Conservation (phyloP, 805 yeast species). For the Kodamaea leandrae region DNA sequence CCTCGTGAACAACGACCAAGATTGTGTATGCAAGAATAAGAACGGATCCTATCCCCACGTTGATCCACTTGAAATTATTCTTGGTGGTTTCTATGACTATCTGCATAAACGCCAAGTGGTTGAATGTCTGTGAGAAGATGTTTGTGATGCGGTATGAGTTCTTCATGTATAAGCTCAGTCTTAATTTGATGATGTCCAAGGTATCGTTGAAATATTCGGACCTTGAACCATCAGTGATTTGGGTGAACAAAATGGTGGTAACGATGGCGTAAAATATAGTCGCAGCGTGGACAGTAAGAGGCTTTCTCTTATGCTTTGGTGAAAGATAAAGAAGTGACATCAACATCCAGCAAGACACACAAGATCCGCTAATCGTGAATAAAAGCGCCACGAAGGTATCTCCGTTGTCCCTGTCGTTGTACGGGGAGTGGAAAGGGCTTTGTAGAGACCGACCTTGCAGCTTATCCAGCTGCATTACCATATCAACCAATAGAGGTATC, state of each 20-base stretch:
- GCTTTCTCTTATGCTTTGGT: conserved; percentile 50
- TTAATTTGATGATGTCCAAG: conserved; percentile 49
- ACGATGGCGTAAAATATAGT: conserved; percentile 56
- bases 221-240: conserved; percentile 45
- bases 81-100: conserved; percentile 31
- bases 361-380: conserved; percentile 53
- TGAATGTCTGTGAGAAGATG: conserved; percentile 42
- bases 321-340: conserved; percentile 53
- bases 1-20: conserved; percentile 15
- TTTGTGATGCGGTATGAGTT: conserved; percentile 37
- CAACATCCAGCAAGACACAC: conserved; percentile 71
- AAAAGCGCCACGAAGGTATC: conserved; percentile 44
- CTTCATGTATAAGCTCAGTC: conserved; percentile 35
- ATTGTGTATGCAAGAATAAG: conserved; percentile 18
- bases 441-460: not conserved
- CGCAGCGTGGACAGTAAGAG: conserved; percentile 54
- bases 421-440: conserved; percentile 17
- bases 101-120: conserved; percentile 56
- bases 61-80: conserved; percentile 24
- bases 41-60: conserved; percentile 22
- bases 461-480: conserved; percentile 10
- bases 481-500: conserved; percentile 13
- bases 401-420: conserved; percentile 35
- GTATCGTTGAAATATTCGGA: conserved; percentile 51
- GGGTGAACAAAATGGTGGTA: conserved; percentile 49